Evolutionary conservation across 768 basidiomycete species (phyloP).

Genomic region (Trametes sanguinea): DNA sequence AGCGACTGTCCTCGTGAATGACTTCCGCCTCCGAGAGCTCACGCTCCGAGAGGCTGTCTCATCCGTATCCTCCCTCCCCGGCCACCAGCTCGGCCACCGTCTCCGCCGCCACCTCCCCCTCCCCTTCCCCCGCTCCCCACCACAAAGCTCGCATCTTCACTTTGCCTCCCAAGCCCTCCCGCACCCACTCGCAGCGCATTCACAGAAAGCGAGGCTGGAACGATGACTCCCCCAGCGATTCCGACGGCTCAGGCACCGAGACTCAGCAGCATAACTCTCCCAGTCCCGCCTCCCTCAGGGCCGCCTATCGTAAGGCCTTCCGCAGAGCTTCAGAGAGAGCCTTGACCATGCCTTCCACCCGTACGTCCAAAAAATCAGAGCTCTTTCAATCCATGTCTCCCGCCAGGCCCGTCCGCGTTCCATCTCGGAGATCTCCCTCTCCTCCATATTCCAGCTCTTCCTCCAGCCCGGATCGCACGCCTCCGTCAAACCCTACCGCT

Average conservation of each 20-base stretch:
- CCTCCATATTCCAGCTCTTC: constrained; percentile 30
- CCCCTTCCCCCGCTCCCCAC: constrained; percentile 28
- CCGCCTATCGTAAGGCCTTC: constrained; percentile 25
- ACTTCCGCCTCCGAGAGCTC: constrained; percentile 28
- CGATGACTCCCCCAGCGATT: constrained; percentile 35
- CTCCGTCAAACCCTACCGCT: constrained; percentile 25
- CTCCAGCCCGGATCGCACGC: constrained; percentile 18
- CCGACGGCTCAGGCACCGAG: constrained; percentile 50
- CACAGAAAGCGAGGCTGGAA: constrained; percentile 34
- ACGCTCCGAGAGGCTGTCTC: constrained; percentile 26
- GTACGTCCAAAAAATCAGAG: constrained; percentile 29
- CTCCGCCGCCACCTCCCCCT: constrained; percentile 44
- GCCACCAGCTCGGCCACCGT: constrained; percentile 43
- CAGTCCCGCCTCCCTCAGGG: constrained; percentile 31
- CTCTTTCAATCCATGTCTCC: constrained; percentile 25
- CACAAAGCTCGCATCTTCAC: constrained; percentile 32
- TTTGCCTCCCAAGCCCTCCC: constrained; percentile 27
- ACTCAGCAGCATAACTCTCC: constrained; percentile 30
- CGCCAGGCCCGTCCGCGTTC: constrained; percentile 23
- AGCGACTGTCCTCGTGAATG: constrained; percentile 22
- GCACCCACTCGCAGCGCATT: constrained; percentile 27
- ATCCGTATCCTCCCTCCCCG: constrained; percentile 48
- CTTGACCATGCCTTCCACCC: constrained; percentile 38
- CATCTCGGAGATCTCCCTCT: constrained; percentile 30
- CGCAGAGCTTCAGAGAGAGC: constrained; percentile 31